These are phyloP conservation scores for Oryza meyeriana DNA, from an alignment of 176 grass and related monocot species.

Conservation along the genomic window DNA sequence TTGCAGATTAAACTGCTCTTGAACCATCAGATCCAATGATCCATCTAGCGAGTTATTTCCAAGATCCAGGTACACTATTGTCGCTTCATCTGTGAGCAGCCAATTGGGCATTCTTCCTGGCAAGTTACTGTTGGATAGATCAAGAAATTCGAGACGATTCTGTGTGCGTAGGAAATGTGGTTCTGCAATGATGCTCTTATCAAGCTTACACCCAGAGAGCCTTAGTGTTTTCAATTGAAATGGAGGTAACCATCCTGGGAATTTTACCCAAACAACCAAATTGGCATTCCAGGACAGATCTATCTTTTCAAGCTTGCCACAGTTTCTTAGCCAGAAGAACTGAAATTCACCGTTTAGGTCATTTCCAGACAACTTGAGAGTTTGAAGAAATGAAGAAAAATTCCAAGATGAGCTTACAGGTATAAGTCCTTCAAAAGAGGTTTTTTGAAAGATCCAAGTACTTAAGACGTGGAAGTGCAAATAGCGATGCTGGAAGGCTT, in stretches of 20 bases:
- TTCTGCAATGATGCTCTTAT: not conserved
- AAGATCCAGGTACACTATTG: not conserved
- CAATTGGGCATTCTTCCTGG: conserved; percentile 27
- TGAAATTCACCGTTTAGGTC: not conserved
- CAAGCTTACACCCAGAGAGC: not conserved
- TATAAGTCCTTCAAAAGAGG: conserved; percentile 8
- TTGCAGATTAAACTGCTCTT: not conserved
- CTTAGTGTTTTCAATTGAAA: not conserved
- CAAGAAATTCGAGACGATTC: not conserved
- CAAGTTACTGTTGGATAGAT: conserved; percentile 35
- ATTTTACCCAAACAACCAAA: not conserved
- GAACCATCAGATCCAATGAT: not conserved
- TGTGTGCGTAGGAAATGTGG: conserved; percentile 34
- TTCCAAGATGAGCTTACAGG: not conserved
- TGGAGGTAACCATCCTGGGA: not conserved
- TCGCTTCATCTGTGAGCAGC: conserved; percentile 24
- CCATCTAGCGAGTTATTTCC: conserved; percentile 32
- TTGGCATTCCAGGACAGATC: not conserved
- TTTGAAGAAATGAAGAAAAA: not conserved
- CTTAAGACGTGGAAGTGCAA: not conserved
- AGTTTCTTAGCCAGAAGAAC: not conserved
- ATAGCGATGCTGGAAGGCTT: not conserved
- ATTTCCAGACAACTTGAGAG: not conserved
- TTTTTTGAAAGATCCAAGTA: not conserved
- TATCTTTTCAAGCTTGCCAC: not conserved